Percentiles rank a stretch among this genome's conserved stretches.
Conservation (phyloP, 2,329 filamentous ascomycete species). For the Westerdykella sp. region DNA sequence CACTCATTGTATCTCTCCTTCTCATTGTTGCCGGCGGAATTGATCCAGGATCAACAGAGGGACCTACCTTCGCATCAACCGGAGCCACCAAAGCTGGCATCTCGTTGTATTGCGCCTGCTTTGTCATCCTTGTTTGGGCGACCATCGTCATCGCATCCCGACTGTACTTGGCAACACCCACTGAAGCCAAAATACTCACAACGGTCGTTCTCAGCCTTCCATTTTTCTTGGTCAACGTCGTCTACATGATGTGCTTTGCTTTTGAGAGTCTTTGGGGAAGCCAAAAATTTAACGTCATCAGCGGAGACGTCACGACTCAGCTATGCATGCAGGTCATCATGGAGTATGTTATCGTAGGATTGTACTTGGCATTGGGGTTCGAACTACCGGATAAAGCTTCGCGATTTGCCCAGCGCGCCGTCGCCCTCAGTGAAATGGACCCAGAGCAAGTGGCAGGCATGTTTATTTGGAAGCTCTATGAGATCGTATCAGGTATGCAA, state of each 20-base stretch:
- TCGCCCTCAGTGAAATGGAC: constrained; percentile 12
- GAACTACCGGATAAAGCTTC: constrained; percentile 28
- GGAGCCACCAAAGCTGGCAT: constrained; percentile 32
- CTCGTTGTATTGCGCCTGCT: constrained; percentile 30
- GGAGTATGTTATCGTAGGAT: constrained; percentile 30
- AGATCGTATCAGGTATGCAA: constrained; percentile 8
- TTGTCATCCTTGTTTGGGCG: constrained; percentile 29
- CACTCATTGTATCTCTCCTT: constrained; percentile 29
- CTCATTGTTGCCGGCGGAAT: constrained; percentile 33
- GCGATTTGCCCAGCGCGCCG: constrained; percentile 19
- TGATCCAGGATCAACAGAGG: constrained; percentile 28
- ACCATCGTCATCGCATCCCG: constrained; percentile 32
- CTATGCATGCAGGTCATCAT: constrained; percentile 35
- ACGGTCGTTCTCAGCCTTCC: constrained; percentile 32
- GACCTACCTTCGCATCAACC: constrained; percentile 28
- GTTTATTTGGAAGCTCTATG: constrained; percentile 30
- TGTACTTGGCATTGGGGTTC: constrained; percentile 28
- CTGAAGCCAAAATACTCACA: constrained; percentile 32
- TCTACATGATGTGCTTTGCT: constrained; percentile 36
- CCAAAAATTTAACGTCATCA: constrained; percentile 33
- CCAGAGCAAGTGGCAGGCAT: constrained; percentile 25
- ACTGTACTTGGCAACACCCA: constrained; percentile 27
- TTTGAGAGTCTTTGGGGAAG: constrained; percentile 22
- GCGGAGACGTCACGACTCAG: constrained; percentile 28
- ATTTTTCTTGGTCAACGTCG: constrained; percentile 32